phyloP scores from a whole-genome alignment of 2,329 filamentous ascomycete species.

The Fusarium heterosporum region DNA sequence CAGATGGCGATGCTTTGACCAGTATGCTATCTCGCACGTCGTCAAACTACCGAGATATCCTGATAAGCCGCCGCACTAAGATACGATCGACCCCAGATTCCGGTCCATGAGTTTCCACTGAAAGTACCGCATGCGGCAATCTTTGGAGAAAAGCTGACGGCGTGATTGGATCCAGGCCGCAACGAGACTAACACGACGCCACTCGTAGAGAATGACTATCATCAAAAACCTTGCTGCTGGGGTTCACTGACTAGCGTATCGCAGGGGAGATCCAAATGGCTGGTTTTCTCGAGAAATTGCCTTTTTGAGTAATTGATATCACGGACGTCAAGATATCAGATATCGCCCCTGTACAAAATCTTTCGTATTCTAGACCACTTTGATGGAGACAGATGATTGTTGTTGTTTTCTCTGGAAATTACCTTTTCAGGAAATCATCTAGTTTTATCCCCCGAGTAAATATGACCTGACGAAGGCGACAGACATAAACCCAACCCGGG shows the following conservation, averaged over 20 bases:
- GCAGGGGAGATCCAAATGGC: slow-evolving; percentile 13
- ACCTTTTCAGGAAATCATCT: not conserved
- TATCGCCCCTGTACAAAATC: not conserved
- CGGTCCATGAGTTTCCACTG: not conserved
- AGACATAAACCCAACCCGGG: slow-evolving; percentile 1
- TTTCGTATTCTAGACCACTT: not conserved
- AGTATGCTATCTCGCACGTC: slow-evolving; percentile 5
- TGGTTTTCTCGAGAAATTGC: slow-evolving; percentile 8
- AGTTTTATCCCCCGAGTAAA: not conserved
- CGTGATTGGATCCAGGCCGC: not conserved
- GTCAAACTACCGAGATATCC: slow-evolving; percentile 11
- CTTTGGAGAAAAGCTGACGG: not conserved
- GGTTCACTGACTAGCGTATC: not conserved
- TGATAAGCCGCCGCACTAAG: slow-evolving; percentile 16
- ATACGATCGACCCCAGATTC: slow-evolving; percentile 18
- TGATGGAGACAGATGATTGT: not conserved
- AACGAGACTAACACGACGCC: not conserved
- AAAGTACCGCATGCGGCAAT: not conserved
- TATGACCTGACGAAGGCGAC: not conserved
- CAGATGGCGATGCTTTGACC: not conserved
- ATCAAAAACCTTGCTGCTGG: slow-evolving; percentile 2
- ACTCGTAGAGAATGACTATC: not conserved
- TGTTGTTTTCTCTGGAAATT: not conserved
- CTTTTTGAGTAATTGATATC: not conserved
- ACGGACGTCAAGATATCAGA: not conserved